phyloP scores from a whole-genome alignment of 108 stramenopile species.

The Craspedostauros australis region DNA sequence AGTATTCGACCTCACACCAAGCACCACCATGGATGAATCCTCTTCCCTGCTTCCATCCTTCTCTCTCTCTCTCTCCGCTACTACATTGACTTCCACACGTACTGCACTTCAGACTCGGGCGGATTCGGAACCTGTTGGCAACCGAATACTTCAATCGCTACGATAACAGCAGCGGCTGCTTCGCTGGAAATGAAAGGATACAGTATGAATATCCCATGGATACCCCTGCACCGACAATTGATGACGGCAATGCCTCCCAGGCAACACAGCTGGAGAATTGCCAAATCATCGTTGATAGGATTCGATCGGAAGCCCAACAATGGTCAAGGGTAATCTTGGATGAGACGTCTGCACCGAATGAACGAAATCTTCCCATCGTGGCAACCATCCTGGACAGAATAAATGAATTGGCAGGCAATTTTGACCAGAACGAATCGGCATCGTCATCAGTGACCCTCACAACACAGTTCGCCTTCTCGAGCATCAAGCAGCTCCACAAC shows the following conservation, averaged over 20 bases:
- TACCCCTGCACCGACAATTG: conserved; percentile 1
- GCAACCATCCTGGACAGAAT: conserved; percentile 13
- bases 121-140: conserved; percentile 47
- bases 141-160: conserved; percentile 50
- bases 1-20: too few relatives aligned
- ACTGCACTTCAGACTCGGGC: conserved; percentile 27
- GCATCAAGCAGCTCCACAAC: conserved; percentile 30
- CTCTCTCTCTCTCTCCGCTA: too few relatives aligned
- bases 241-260: neutral
- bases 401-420: conserved; percentile 11
- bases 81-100: neutral
- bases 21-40: too few relatives aligned
- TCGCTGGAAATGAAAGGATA: conserved; percentile 47
- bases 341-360: conserved; percentile 23
- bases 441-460: too few relatives aligned
- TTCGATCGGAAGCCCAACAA: conserved; percentile 17
- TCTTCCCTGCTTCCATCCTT: too few relatives aligned
- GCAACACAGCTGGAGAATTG: neutral
- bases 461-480: conserved; percentile 13
- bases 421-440: too few relatives aligned
- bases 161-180: conserved; percentile 22
- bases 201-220: conserved; percentile 72
- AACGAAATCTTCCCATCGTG: conserved; percentile 16
- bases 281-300: conserved; percentile 12
- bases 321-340: conserved; percentile 20